Percentiles rank a stretch among this genome's conserved stretches.
Evolutionary conservation across 139 green algal genomes (phyloP).

Genomic region (Yamagishiella unicocca): DNA sequence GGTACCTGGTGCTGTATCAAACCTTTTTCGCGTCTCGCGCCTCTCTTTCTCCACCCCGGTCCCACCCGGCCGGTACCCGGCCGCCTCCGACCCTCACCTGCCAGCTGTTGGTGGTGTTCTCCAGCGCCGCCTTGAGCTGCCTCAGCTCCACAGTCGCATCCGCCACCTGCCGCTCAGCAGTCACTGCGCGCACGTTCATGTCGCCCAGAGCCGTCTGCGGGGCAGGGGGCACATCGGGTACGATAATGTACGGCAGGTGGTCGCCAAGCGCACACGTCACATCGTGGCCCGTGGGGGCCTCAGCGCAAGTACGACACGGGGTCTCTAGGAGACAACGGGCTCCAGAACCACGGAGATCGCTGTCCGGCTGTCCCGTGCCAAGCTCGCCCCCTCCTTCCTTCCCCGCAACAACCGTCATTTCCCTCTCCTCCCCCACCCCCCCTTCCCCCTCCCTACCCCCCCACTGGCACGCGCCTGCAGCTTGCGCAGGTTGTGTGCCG

Average conservation of each 20-base stretch:
- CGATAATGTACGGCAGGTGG: too few relatives aligned
- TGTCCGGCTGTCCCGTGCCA: too few relatives aligned
- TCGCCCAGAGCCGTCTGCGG: slow-evolving; percentile 5
- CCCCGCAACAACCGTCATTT: background rate
- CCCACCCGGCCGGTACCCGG: background rate
- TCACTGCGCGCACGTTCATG: slow-evolving; percentile 3
- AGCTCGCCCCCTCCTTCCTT: too few relatives aligned
- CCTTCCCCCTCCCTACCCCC: background rate
- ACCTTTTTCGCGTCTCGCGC: background rate
- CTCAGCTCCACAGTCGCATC: slow-evolving; percentile 2
- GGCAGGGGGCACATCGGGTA: background rate
- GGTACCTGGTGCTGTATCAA: too few relatives aligned
- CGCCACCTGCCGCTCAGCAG: background rate
- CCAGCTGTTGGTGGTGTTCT: background rate
- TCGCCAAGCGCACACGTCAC: too few relatives aligned
- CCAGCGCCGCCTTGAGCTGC: background rate
- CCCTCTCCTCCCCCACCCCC: background rate
- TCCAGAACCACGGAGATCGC: too few relatives aligned
- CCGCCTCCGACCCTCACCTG: background rate
- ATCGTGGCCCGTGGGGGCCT: too few relatives aligned
- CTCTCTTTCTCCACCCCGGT: background rate
- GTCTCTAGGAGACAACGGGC: too few relatives aligned
- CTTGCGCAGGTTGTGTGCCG: slow-evolving; percentile 19
- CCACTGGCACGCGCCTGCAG: slow-evolving; percentile 15
- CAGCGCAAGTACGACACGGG: too few relatives aligned